These are phyloP conservation scores for Cladosporium sp. DNA, from an alignment of 2,329 filamentous ascomycete genomes.

Conservation along the genomic window DNA sequence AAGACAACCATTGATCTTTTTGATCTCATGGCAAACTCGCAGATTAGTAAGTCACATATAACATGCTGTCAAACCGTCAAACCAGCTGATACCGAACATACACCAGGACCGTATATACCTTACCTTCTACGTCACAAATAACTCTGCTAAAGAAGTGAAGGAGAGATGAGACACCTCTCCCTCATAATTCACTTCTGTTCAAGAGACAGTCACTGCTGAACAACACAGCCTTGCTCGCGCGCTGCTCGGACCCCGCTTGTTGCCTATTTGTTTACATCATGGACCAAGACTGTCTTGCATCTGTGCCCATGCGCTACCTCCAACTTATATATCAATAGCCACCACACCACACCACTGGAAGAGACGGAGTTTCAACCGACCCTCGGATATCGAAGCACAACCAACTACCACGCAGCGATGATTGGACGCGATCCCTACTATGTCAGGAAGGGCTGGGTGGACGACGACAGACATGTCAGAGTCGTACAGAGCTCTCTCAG, in stretches of 20 bases:
- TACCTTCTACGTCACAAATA: too few species aligned
- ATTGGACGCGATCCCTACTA: neutral
- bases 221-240: neutral
- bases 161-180: neutral
- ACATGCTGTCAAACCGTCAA: too few species aligned
- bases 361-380: neutral
- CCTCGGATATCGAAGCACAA: neutral
- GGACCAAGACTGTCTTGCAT: neutral
- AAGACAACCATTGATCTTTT: too few species aligned
- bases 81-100: too few species aligned
- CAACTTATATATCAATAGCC: neutral
- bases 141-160: neutral
- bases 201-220: neutral
- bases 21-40: too few species aligned
- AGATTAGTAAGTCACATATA: too few species aligned
- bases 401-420: neutral
- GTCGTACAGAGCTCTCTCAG: neutral
- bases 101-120: too few species aligned
- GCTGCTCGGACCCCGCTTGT: neutral
- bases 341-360: neutral
- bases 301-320: neutral
- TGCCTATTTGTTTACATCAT: neutral
- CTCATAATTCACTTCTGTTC: neutral
- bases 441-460: neutral
- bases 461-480: neutral